Evolutionary conservation across 2,329 filamentous ascomycete species (phyloP), one percentile per base, ranked within the genome.

Genomic region (Basipetospora chlamydospora): DNA sequence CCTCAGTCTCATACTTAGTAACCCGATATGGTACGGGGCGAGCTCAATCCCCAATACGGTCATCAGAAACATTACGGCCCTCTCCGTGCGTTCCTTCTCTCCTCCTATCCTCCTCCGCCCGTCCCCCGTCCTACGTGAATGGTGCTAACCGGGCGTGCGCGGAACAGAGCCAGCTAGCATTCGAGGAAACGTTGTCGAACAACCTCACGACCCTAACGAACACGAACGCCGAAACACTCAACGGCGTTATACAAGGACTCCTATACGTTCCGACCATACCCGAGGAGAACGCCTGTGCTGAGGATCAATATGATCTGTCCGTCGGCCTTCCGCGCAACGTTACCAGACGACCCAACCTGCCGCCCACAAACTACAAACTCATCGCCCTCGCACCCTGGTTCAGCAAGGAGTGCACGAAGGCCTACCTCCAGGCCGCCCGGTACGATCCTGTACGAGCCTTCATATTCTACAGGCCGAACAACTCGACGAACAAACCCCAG

Each of bases 381-480:
- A 73, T 95, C 46, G 87, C 81, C 20, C 60, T 95, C 37, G 87
- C 84, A 17, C 88, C 88, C 20, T 96, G 88, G 87, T 74, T 85
- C 47, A 80, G 69, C 42, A 60, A 67, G 6, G 61, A 73, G 18
- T 98, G 88, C 52, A 80, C 83, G 10, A 58, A 67, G 38, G 70
- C 78, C 30, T 94, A 85, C 52, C 66, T 96, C 32, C 58, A 66
- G 13, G 65, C 71, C 15, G 68, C 71, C n/a, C 60, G 64, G 22
- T 48, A 56, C 38, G 72, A 77, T 44, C 67, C 72, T 17, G 64
- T 79, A 8, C 67, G 73, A 28, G 75, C 62, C 16, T 70, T 80
- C 49, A 59, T 80, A 26, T 77, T 80, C 45, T 80, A 77, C 52
- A 62, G 61, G 22, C 70, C 73, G 4, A 62, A 67, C 41, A 67